Conservation (phyloP, 352 stramenopile species). For the Globisporangium viniferum region DNA sequence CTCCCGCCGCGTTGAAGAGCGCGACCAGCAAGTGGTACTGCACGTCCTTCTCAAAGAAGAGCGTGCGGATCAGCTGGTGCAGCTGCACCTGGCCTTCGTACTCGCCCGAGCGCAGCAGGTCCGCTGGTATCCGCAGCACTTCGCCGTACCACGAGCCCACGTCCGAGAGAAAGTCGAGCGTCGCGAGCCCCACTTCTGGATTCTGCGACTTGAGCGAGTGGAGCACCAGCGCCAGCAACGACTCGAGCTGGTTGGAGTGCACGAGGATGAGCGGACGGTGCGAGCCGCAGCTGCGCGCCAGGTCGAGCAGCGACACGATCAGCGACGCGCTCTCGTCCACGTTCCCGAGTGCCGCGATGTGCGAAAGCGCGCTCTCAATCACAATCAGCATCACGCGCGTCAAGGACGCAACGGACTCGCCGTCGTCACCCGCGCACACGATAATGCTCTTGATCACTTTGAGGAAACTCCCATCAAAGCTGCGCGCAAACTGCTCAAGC, state of each 20-base stretch:
- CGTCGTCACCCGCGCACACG: constrained; percentile 54
- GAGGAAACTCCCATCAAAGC: constrained; percentile 57
- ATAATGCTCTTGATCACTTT: constrained; percentile 73
- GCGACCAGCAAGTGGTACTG: constrained; percentile 68
- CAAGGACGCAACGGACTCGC: constrained; percentile 50
- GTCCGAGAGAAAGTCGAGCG: constrained; percentile 61
- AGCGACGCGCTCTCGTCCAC: constrained; percentile 55
- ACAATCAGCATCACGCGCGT: constrained; percentile 69
- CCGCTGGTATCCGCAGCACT: constrained; percentile 54
- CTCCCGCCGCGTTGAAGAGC: constrained; percentile 62
- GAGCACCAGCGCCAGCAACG: constrained; percentile 50
- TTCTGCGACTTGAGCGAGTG: constrained; percentile 66
- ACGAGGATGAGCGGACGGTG: constrained; percentile 63
- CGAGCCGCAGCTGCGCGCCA: constrained; percentile 52
- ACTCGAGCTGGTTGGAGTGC: constrained; percentile 63
- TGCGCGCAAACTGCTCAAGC: constrained; percentile 60
- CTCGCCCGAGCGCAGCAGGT: constrained; percentile 43
- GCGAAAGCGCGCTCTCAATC: constrained; percentile 46
- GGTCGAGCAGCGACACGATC: constrained; percentile 50
- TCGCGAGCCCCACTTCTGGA: constrained; percentile 53
- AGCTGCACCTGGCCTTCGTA: constrained; percentile 55
- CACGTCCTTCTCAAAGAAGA: constrained; percentile 82
- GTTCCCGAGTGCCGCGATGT: constrained; percentile 42
- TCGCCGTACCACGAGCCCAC: constrained; percentile 70
- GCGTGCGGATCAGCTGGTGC: constrained; percentile 55